Base-by-base conservation (phyloP, 23 red algal genomes). In the Pyropia haitanensis region DNA sequence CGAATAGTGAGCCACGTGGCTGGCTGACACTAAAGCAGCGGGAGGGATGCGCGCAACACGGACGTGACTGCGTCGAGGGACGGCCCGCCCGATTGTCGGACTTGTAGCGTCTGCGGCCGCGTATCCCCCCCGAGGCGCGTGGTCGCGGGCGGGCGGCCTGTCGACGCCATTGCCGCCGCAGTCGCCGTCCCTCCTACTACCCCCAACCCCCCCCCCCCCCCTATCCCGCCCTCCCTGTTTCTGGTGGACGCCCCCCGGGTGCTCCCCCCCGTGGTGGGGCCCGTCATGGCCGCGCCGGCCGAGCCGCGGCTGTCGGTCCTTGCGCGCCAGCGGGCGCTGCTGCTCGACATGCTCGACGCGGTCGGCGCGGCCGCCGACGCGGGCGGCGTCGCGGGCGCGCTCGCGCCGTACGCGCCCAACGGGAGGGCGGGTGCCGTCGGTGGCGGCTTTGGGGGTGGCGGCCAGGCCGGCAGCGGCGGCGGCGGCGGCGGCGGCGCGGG, bases 311-410 rank as follows among this genome's bases (percentile, higher is more conserved):
- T 84, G 14, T 84, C 79, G 33, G 70, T 84, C 33, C 70, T 54
- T 31, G 61, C 23, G 3, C 68, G 79, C 3, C 79, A 84, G 25
- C 68, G 70, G 57, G 58, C 52, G 32, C 69, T 67, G 14, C 79
- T 84, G 24, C 52, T 61, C 0, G 63, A 73, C 34, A 84, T 84
- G 79, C 79, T 84, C 59, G 73, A 62, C 2, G 14, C 79, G 9
- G 73, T 61, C 57, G 49, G 61, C 30, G 29, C 79, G 6, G 53
- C 57, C 12, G 17, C 68, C 48, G 79, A 84, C 58, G 68, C 34
- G 30, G 30, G 61, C 57, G 79, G 75, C 52, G 79, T 75, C 6
- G 50, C 22, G 14, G 44, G 60, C 61, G 79, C 73, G 26, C 69
- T 75, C 58, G 39, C 39, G 5, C 39, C 39, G 5, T 46, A 46